These are phyloP conservation scores for Sugiyamaella qingdaonensis DNA, from an alignment of 805 yeast species.

Conservation along the genomic window DNA sequence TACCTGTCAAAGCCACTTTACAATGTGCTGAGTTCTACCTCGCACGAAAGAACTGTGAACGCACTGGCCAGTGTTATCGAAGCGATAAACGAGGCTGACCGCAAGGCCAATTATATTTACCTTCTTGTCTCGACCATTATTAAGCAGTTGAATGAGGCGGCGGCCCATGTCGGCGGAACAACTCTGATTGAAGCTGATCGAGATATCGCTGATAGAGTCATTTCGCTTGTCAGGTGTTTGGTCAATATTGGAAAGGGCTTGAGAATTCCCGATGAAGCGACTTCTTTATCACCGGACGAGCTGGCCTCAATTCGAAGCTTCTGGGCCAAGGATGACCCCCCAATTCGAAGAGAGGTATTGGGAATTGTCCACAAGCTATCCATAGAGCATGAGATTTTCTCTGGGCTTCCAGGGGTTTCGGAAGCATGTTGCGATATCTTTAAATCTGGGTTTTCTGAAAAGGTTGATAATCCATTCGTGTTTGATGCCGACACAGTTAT, in stretches of 20 bases:
- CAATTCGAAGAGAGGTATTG: constrained; percentile 41
- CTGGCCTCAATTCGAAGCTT: constrained; percentile 10
- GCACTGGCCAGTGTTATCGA: constrained; percentile 32
- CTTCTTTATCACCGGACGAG: constrained; percentile 29
- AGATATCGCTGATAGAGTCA: constrained; percentile 33
- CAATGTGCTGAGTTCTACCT: constrained; percentile 18
- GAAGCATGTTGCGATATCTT: constrained; percentile 63
- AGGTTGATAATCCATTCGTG: constrained; percentile 62
- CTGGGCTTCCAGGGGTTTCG: constrained; percentile 27
- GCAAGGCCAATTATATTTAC: constrained; percentile 33
- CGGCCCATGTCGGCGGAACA: constrained; percentile 21
- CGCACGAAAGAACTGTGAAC: constrained; percentile 32
- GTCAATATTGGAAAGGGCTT: constrained; percentile 70
- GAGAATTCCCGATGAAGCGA: constrained; percentile 52
- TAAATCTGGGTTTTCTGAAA: constrained; percentile 60
- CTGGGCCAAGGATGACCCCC: constrained; percentile 29
- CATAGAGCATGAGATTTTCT: constrained; percentile 30
- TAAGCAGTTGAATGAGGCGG: constrained; percentile 10
- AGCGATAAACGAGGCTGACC: constrained; percentile 21
- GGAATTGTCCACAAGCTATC: constrained; percentile 42
- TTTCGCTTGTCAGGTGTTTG: constrained; percentile 58
- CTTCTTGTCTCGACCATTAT: constrained; percentile 29
- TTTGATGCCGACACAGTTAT: constrained; percentile 42
- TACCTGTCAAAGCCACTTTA: constrained; percentile 23
- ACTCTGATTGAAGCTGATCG: constrained; percentile 9